Conservation (phyloP, 257 asterid species). For the Solanum virginianum region DNA sequence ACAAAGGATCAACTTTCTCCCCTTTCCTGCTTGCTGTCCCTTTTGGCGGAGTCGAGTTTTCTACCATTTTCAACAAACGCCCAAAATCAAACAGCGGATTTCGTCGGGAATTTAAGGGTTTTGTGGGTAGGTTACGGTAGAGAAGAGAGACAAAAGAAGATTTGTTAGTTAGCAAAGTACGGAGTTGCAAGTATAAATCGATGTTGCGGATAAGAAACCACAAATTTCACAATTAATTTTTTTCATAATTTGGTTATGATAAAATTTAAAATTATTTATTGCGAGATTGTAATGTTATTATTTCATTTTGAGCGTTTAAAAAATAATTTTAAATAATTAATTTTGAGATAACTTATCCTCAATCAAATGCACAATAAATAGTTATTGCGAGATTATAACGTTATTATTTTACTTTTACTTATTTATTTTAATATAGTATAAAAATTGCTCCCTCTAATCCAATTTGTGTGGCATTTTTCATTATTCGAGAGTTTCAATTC, state of each 20-base stretch:
- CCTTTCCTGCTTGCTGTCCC: neutral
- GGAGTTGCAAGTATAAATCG: neutral
- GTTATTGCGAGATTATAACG: too few species aligned
- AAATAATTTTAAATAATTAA: neutral
- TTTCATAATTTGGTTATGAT: too few species aligned
- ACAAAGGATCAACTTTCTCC: neutral
- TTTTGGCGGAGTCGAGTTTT: neutral
- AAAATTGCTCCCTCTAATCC: too few species aligned
- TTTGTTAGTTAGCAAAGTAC: neutral
- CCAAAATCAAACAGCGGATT: neutral
- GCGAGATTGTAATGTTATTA: neutral
- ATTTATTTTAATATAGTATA: neutral
- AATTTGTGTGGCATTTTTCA: too few species aligned
- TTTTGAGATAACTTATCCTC: neutral
- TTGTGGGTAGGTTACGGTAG: neutral
- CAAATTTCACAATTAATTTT: too few species aligned
- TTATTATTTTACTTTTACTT: neutral
- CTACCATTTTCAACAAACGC: neutral
- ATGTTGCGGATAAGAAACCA: too few species aligned
- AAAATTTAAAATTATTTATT: too few species aligned
- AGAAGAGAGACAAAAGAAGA: neutral
- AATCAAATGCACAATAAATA: neutral
- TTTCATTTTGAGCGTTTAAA: neutral
- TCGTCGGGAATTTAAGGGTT: neutral
- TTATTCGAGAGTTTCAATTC: too few species aligned